Percentiles rank a stretch among this genome's conserved stretches.
Conservation (phyloP, 768 basidiomycete species). For the Trametes villosa region DNA sequence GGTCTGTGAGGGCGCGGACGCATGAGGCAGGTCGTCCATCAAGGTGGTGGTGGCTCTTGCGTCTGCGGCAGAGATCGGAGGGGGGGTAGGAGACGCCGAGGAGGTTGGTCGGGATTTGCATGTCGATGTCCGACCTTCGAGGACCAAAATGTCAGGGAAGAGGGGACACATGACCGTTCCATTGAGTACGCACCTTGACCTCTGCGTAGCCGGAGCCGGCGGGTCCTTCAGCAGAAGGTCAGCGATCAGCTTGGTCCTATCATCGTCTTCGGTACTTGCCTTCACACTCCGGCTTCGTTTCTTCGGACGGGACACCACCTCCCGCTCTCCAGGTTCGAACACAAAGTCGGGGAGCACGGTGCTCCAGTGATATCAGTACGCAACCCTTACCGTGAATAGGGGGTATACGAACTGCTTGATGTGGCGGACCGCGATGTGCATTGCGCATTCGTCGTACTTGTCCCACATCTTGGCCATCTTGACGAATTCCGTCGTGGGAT, state of each 20-base stretch:
- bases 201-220: conserved; percentile 17
- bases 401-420: conserved; percentile 72
- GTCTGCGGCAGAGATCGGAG: neutral
- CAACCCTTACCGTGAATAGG: neutral
- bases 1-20: conserved; percentile 3
- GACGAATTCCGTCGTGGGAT: conserved; percentile 93
- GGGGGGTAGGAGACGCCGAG: neutral
- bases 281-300: conserved; percentile 59
- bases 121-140: conserved; percentile 3
- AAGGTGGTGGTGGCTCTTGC: neutral
- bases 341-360: conserved; percentile 79
- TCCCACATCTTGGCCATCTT: conserved; percentile 96
- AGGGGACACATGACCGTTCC: neutral
- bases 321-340: conserved; percentile 81
- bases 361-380: conserved; percentile 42
- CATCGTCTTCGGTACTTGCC: conserved; percentile 3
- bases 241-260: neutral
- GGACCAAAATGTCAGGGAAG: neutral
- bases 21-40: conserved; percentile 16
- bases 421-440: conserved; percentile 93
- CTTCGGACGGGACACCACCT: conserved; percentile 70
- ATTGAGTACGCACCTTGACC: conserved; percentile 10
- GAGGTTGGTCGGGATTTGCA: neutral
- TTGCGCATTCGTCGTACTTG: conserved; percentile 84
- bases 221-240: conserved; percentile 13